A percentile compares a stretch with the other conserved stretches of the same genome.
Evolutionary conservation across 306 rosid genomes (phyloP).

Genomic region (Canavalia ensiformis): DNA sequence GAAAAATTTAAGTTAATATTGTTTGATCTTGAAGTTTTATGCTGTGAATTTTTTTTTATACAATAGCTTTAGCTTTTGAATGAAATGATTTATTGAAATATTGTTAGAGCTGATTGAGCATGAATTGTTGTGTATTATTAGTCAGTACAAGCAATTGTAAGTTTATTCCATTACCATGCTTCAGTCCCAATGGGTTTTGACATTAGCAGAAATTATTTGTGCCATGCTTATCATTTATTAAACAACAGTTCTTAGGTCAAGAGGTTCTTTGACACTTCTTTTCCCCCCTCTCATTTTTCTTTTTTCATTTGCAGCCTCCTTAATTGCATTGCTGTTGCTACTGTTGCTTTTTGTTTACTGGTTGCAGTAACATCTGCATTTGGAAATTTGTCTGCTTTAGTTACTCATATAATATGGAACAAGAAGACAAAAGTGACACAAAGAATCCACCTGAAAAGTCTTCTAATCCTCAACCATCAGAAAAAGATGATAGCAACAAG

Average conservation of each 20-base stretch:
- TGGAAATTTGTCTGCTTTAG: conserved; percentile 23
- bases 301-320: neutral
- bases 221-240: neutral
- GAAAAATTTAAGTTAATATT: neutral
- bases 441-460: conserved; percentile 39
- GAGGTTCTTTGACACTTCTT: neutral
- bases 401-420: conserved; percentile 38
- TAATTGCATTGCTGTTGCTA: conserved; percentile 1
- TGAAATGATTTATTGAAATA: conserved; percentile 14
- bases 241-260: neutral
- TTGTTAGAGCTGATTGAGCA: neutral
- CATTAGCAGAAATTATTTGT: too few species aligned
- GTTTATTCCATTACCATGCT: neutral
- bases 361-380: conserved; percentile 38
- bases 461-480: conserved; percentile 41
- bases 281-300: neutral
- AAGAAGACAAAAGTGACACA: conserved; percentile 37
- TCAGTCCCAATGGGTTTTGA: neutral
- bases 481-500: conserved; percentile 37
- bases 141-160: too few species aligned
- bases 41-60: neutral
- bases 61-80: neutral
- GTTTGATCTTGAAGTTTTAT: neutral
- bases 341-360: neutral
- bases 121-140: neutral